phyloP scores from a whole-genome alignment of 306 rosid genomes.

The Comarum palustre region DNA sequence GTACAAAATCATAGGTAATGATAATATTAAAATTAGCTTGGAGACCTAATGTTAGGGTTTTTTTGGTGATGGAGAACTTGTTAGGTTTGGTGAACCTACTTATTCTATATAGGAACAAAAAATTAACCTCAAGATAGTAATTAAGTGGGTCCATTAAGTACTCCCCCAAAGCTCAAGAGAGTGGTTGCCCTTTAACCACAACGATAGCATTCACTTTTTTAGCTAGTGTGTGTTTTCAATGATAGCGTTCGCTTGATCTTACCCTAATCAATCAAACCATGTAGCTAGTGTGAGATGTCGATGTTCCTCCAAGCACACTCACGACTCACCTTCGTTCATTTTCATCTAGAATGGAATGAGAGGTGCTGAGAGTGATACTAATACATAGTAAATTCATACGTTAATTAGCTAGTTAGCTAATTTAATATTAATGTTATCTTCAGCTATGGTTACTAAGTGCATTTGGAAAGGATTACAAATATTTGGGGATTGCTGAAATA shows the following conservation, averaged over 20 bases:
- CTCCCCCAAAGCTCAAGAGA: constrained; percentile 24
- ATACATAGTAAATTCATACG: not conserved
- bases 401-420: no score
- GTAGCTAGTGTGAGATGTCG: not conserved
- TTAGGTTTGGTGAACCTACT: constrained; percentile 73
- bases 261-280: constrained; percentile 9
- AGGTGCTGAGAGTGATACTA: not conserved
- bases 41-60: constrained; percentile 49
- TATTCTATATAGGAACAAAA: constrained; percentile 29
- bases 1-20: constrained; percentile 51
- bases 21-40: constrained; percentile 29
- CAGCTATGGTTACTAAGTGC: no score
- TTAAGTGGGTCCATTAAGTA: constrained; percentile 44
- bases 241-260: constrained; percentile 14
- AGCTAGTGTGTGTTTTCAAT: no score
- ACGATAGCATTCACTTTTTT: constrained; percentile 36
- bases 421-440: no score
- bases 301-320: constrained; percentile 34
- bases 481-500: constrained; percentile 18
- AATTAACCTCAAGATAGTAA: constrained; percentile 21
- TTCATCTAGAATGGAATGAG: not conserved
- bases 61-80: constrained; percentile 77
- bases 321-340: constrained; percentile 22
- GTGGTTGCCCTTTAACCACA: constrained; percentile 36
- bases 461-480: not conserved